Percentiles rank a stretch among this genome's conserved stretches.
Conservation (phyloP, 345 rosid species). For the Camelina laxa region DNA sequence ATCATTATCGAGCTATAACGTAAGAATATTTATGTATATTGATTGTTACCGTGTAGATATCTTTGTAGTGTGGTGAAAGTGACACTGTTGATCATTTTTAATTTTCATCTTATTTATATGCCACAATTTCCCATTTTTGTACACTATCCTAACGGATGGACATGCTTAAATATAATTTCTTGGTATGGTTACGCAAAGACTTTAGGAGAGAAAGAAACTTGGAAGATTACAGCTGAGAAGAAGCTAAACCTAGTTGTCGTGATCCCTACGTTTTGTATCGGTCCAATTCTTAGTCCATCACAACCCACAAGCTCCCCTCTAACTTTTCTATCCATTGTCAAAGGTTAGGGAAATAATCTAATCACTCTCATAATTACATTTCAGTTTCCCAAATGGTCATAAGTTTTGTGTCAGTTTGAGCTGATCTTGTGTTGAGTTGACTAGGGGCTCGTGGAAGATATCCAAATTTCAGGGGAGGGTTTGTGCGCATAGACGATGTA, state of each 20-base stretch:
- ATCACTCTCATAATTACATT: neutral
- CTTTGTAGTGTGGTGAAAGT: too few species aligned
- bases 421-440: neutral
- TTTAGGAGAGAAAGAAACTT: conserved; percentile 68
- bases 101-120: too few species aligned
- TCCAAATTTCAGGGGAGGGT: conserved; percentile 73
- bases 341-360: conserved; percentile 46
- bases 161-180: too few species aligned
- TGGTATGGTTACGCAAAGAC: conserved; percentile 83
- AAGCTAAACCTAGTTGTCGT: conserved; percentile 72
- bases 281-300: conserved; percentile 73
- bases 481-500: conserved; percentile 79
- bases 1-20: too few species aligned
- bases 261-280: conserved; percentile 73
- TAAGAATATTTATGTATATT: too few species aligned
- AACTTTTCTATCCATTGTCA: conserved; percentile 48
- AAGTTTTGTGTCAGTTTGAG: neutral
- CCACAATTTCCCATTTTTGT: too few species aligned
- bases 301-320: conserved; percentile 74
- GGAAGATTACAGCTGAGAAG: conserved; percentile 63
- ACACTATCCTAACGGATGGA: too few species aligned
- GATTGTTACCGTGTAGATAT: too few species aligned
- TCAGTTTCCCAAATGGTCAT: neutral
- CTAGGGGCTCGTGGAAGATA: conserved; percentile 50
- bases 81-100: too few species aligned